Evolutionary conservation across 2,329 filamentous ascomycete genomes (phyloP), one percentile per base, ranked within the genome.

Genomic region (Colletotrichum neosansevieriae): DNA sequence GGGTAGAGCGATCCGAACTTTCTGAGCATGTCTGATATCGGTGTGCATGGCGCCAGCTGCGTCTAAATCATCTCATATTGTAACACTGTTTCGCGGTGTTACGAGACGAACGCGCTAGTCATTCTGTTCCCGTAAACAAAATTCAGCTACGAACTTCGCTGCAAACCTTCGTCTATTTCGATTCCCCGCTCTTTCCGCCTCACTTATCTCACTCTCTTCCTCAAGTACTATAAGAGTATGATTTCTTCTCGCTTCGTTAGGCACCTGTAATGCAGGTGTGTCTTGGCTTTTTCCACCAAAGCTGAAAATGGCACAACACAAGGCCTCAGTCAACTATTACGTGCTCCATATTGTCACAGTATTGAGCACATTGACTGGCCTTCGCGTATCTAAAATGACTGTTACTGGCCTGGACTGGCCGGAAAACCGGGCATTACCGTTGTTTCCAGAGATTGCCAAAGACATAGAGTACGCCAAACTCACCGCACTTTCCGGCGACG

Each of bases 141-240:
- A 36, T 42, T 57, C 42, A 57, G 53, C 53, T 57, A 12, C 19
- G 36, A 24, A 57, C n/a, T 44, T 57, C 15, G 53, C 42, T 42
- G 19, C 53, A 57, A 57, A 42, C 34, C 19, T 42, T 57, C 53
- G n/a, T 40, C 34, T 15, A 2, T 36, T 9, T 21, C 17, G 40
- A 11, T 40, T 40, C 51, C 34, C 53, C 53, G 36, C 53, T 42
- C 21, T 13, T 12, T 13, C n/a, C 53, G 53, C 53, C 53, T 57
- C 53, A 24, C n/a, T 57, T 42, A 2, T 54, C 11, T 34, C 5
- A 32, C 36, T 21, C 32, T 17, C 13, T 4, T 32, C 7, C 6
- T 17, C n/a, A 32, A 38, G 36, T 51, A 29, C 6, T 34, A 32
- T 34, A n/a, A 17, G 7, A 13, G 10, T 38, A 4, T 38, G 24